These are phyloP conservation scores for Diaporthe caulivora DNA, from an alignment of 2,329 filamentous ascomycete species.

Conservation along the genomic window DNA sequence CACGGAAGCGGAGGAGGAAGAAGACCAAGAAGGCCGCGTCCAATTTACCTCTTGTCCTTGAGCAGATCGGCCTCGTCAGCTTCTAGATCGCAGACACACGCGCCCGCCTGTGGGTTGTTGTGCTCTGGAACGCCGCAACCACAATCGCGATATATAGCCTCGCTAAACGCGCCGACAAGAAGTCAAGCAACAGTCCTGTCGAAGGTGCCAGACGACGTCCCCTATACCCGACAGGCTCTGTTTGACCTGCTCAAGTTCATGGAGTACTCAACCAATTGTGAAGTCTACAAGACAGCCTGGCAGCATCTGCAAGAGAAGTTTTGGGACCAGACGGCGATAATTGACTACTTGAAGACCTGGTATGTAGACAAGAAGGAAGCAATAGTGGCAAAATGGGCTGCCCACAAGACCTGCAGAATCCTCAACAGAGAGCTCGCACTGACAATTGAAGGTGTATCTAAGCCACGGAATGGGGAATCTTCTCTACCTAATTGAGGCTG, in stretches of 20 bases:
- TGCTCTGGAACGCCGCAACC: conserved; percentile 57
- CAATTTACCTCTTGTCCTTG: too few relatives aligned
- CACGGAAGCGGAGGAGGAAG: too few relatives aligned
- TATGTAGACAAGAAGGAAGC: too few relatives aligned
- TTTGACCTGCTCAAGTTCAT: neutral
- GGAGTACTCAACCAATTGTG: neutral
- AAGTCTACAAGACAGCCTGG: neutral
- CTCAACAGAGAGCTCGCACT: neutral
- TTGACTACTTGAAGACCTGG: too few relatives aligned
- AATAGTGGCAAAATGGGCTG: too few relatives aligned
- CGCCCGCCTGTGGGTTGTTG: conserved; percentile 60
- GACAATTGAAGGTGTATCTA: neutral
- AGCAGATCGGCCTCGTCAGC: too few relatives aligned
- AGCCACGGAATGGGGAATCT: neutral
- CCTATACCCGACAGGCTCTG: neutral
- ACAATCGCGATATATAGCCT: conserved; percentile 52
- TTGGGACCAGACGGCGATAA: too few relatives aligned
- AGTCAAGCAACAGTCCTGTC: neutral
- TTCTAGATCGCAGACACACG: too few relatives aligned
- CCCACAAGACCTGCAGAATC: too few relatives aligned
- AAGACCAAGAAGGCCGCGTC: too few relatives aligned
- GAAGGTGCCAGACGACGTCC: neutral
- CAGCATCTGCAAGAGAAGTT: too few relatives aligned
- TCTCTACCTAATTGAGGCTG: too few relatives aligned
- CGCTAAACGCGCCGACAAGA: neutral